phyloP scores from a whole-genome alignment of 2,329 filamentous ascomycete species.

The Coniochaeta sp. region DNA sequence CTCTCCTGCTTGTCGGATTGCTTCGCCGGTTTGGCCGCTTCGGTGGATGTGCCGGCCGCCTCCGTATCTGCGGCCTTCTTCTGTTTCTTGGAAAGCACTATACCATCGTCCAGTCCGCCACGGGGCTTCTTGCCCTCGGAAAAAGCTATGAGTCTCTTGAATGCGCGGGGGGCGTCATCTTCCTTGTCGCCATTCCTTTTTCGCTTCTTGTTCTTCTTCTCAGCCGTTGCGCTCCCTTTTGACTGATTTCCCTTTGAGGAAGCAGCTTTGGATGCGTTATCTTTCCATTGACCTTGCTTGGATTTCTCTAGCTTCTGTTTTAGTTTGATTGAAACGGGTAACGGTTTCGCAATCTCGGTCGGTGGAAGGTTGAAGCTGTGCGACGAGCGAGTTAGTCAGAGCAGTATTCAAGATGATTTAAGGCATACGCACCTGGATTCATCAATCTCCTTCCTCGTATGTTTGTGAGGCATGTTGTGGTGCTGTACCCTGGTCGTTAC shows the following conservation, averaged over 20 bases:
- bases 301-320: conserved; percentile 25
- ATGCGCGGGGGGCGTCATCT: conserved; percentile 84
- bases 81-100: conserved; percentile 21
- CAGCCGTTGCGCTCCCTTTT: conserved; percentile 17
- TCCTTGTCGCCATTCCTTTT: conserved; percentile 37
- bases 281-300: neutral
- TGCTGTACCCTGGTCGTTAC: neutral
- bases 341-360: conserved; percentile 39
- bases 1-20: conserved; percentile 1
- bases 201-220: conserved; percentile 38
- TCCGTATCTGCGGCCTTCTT: conserved; percentile 24
- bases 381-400: neutral
- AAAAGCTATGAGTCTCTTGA: conserved; percentile 76
- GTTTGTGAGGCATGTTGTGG: conserved; percentile 78
- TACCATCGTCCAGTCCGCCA: conserved; percentile 67
- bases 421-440: conserved; percentile 27
- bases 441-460: conserved; percentile 60
- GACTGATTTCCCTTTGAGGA: conserved; percentile 22
- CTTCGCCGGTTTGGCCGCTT: conserved; percentile 7
- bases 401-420: neutral
- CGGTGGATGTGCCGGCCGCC: conserved; percentile 12
- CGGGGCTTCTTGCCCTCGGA: conserved; percentile 53
- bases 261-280: neutral
- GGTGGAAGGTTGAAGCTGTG: conserved; percentile 43
- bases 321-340: conserved; percentile 34